Conservation (phyloP, 306 rosid species). For the Cyclanthera cordifolia region DNA sequence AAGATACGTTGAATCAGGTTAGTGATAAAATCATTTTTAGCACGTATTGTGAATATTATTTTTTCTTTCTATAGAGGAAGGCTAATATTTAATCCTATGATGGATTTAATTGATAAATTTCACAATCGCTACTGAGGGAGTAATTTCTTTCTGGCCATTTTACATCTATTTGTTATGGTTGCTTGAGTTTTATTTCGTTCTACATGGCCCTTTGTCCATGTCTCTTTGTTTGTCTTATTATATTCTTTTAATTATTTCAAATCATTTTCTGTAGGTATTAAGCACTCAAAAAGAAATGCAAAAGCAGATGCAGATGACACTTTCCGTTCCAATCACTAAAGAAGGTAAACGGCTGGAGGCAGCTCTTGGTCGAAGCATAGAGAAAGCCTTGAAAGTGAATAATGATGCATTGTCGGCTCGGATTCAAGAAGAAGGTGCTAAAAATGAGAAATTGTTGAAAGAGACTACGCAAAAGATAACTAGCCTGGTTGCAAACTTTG, state of each 20-base stretch:
- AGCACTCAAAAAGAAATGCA: slow-evolving; percentile 75
- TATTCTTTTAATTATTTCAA: slow-evolving; percentile 12
- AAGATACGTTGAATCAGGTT: slow-evolving; percentile 80
- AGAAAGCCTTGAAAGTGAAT: slow-evolving; percentile 62
- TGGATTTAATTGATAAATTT: not conserved
- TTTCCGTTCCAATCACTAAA: slow-evolving; percentile 69
- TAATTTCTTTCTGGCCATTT: not conserved
- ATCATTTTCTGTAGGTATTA: slow-evolving; percentile 42
- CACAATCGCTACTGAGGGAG: not conserved
- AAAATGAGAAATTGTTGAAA: slow-evolving; percentile 59
- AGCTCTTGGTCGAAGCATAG: slow-evolving; percentile 64
- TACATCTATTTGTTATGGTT: not conserved
- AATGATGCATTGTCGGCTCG: slow-evolving; percentile 83
- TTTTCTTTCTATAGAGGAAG: not conserved
- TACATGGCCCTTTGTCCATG: not conserved
- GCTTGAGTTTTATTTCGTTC: not conserved
- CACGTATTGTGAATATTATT: not conserved
- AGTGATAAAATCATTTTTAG: not conserved
- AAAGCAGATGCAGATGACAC: slow-evolving; percentile 68
- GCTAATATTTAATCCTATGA: not conserved
- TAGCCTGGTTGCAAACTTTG: slow-evolving; percentile 41
- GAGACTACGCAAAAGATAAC: slow-evolving; percentile 58
- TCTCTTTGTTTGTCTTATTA: not conserved
- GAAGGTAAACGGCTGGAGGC: slow-evolving; percentile 88
- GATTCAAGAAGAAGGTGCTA: slow-evolving; percentile 76